phyloP scores from a whole-genome alignment of 139 green algal species.

The Coelastrella sp. region DNA sequence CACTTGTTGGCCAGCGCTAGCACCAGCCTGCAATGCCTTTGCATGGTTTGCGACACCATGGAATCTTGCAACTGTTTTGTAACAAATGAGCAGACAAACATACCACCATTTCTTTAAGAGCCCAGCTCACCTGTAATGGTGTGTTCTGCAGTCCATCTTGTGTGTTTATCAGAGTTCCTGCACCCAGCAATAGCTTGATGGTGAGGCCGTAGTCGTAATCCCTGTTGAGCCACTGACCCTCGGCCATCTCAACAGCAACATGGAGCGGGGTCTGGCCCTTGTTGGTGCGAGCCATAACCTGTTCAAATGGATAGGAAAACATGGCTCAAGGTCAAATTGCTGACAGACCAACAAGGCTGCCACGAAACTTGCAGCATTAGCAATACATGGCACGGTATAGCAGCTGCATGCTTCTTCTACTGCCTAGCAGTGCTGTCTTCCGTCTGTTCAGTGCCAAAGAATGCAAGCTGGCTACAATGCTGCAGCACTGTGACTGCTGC shows the following conservation, averaged over 20 bases:
- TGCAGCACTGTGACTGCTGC: too few species aligned
- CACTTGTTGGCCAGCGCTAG: too few species aligned
- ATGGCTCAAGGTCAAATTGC: neutral
- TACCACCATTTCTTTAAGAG: too few species aligned
- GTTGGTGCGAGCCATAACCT: slow-evolving; percentile 36
- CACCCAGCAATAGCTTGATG: slow-evolving; percentile 44
- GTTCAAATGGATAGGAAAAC: neutral
- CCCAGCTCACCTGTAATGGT: slow-evolving; percentile 33
- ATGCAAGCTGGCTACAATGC: too few species aligned
- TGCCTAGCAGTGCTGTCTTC: too few species aligned
- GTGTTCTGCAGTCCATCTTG: slow-evolving; percentile 26
- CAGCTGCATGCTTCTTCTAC: neutral
- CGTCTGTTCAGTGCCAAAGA: too few species aligned
- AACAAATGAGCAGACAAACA: too few species aligned
- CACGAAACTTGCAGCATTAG: too few species aligned
- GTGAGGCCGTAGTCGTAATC: slow-evolving; percentile 47
- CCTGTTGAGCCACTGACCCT: slow-evolving; percentile 42
- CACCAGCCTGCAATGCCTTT: too few species aligned
- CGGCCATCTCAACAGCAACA: slow-evolving; percentile 51
- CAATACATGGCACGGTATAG: too few species aligned
- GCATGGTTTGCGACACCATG: too few species aligned
- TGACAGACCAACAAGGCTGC: neutral
- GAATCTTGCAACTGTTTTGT: too few species aligned
- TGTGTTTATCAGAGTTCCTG: slow-evolving; percentile 29
- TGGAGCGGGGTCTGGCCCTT: slow-evolving; percentile 50